Conservation (phyloP, 1,284 basidiomycete genomes). For the Golubevia pallescens region DNA sequence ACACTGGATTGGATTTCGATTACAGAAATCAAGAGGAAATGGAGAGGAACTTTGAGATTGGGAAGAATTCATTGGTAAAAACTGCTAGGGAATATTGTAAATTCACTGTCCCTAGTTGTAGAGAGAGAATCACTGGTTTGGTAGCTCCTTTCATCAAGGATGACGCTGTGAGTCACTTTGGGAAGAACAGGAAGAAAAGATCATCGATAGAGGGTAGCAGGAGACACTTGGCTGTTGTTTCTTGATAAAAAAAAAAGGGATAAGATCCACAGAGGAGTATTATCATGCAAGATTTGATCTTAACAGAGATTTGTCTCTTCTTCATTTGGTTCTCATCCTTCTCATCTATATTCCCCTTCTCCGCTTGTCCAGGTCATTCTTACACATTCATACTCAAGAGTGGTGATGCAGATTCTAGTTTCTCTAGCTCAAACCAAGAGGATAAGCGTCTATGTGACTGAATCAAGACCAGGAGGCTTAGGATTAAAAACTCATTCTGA, state of each 20-base stretch:
- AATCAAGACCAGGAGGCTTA: slow-evolving; percentile 44
- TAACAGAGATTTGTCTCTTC: neutral
- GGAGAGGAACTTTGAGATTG: slow-evolving; percentile 35
- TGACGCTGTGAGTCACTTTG: slow-evolving; percentile 18
- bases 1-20: slow-evolving; percentile 23
- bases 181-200: too few species aligned
- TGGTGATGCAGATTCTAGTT: slow-evolving; percentile 59
- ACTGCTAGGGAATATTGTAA: slow-evolving; percentile 51
- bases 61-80: slow-evolving; percentile 41
- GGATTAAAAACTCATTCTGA: slow-evolving; percentile 51
- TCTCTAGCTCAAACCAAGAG: slow-evolving; percentile 33
- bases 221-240: too few species aligned
- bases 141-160: slow-evolving; percentile 53
- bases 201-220: too few species aligned
- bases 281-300: neutral
- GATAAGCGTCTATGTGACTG: slow-evolving; percentile 56
- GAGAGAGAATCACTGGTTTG: slow-evolving; percentile 51
- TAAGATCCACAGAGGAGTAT: too few species aligned
- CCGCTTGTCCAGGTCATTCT: slow-evolving; percentile 28
- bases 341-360: neutral
- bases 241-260: too few species aligned
- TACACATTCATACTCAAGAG: slow-evolving; percentile 58
- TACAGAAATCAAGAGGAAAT: slow-evolving; percentile 11
- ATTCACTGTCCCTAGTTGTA: slow-evolving; percentile 51
- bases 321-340: neutral